Percentiles rank a stretch among this genome's conserved stretches.
These are phyloP conservation scores for Suhomyces terraborum DNA, from an alignment of 1,139 yeast genomes.

Conservation along the genomic window DNA sequence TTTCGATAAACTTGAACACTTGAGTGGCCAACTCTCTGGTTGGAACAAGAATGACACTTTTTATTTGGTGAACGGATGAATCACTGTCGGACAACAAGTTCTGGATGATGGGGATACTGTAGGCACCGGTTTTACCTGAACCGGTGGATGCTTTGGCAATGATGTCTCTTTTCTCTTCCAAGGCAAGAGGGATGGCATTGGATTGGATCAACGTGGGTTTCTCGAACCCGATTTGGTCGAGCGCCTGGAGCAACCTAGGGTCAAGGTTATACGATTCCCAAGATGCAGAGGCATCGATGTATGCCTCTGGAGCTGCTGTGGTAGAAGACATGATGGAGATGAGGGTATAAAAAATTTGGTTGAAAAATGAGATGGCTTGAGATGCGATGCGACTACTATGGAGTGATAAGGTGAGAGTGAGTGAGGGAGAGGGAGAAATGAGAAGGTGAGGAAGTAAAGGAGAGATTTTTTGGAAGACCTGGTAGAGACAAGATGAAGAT, in stretches of 20 bases:
- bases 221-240: slow-evolving; percentile 76
- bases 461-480: no score
- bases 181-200: slow-evolving; percentile 87
- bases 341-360: slow-evolving; percentile 4
- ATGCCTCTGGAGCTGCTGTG: slow-evolving; percentile 60
- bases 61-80: slow-evolving; percentile 32
- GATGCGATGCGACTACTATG: slow-evolving; percentile 16
- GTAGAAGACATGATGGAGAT: slow-evolving; percentile 15
- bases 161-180: slow-evolving; percentile 83
- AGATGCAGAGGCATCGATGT: slow-evolving; percentile 68
- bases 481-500: no score
- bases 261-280: slow-evolving; percentile 77
- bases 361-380: slow-evolving; percentile 16
- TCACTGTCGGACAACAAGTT: slow-evolving; percentile 46
- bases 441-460: background rate
- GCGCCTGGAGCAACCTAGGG: slow-evolving; percentile 79
- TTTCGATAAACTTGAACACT: slow-evolving; percentile 69
- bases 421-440: background rate
- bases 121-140: slow-evolving; percentile 88
- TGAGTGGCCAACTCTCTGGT: slow-evolving; percentile 86
- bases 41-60: slow-evolving; percentile 74
- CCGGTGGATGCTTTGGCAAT: slow-evolving; percentile 90
- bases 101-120: slow-evolving; percentile 76
- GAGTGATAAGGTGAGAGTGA: background rate
- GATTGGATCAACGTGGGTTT: slow-evolving; percentile 91